Conservation (phyloP, 2,329 filamentous ascomycete species). For the Claviceps maximensis region DNA sequence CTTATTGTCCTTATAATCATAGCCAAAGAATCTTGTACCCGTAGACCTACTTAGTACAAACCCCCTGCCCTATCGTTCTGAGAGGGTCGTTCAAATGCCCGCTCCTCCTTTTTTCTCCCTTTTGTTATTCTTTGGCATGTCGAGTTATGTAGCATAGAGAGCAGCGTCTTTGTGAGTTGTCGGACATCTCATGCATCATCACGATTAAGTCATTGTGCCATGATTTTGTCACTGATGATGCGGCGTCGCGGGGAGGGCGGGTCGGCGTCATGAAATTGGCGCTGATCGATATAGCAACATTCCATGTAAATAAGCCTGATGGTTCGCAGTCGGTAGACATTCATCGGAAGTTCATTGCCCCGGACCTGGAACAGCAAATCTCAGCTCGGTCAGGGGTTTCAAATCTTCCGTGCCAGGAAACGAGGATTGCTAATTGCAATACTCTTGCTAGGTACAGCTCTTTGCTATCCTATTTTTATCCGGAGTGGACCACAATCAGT, state of each 20-base stretch:
- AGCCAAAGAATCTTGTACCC: background rate
- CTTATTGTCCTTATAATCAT: background rate
- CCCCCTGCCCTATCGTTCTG: background rate
- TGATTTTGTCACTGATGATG: background rate
- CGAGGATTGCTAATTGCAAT: too few relatives aligned
- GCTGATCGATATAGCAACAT: background rate
- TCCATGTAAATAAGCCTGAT: background rate
- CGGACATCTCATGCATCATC: background rate
- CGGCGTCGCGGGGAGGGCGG: too few relatives aligned
- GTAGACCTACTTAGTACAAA: too few relatives aligned
- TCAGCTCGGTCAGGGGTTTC: too few relatives aligned
- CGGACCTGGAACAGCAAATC: too few relatives aligned
- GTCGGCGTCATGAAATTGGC: too few relatives aligned
- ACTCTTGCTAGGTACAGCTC: too few relatives aligned
- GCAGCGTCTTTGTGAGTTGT: background rate
- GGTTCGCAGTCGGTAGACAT: background rate
- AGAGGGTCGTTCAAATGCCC: too few relatives aligned
- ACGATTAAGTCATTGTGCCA: background rate
- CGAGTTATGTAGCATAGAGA: background rate
- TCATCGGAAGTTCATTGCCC: too few relatives aligned
- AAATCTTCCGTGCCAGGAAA: background rate
- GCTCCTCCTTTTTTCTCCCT: background rate
- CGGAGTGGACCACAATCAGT: too few relatives aligned
- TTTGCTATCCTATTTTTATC: too few relatives aligned
- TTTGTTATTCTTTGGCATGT: background rate